Evolutionary conservation across 2,329 filamentous ascomycete genomes (phyloP), one percentile per base, ranked within the genome.

Genomic region (Verticillium klebahnii): DNA sequence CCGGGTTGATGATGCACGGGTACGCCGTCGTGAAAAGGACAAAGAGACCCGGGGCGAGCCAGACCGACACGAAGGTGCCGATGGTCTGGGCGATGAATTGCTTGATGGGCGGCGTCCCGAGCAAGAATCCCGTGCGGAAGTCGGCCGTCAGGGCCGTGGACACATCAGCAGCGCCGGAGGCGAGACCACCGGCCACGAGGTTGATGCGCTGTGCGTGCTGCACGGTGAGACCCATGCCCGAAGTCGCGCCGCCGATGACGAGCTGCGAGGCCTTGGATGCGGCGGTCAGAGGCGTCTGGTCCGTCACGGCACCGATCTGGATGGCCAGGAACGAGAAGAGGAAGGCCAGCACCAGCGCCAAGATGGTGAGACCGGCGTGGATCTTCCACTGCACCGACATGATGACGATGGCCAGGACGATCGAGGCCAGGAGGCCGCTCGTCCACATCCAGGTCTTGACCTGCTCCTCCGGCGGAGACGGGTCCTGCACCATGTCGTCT

Each of bases 211-310:
- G 85, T 1, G 84, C 82, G 45, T 83, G 74, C 2, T 72, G 63
- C 55, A 81, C 67, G 2, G 71, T 67, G 73, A 79, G 83, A 63
- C 78, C 74, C 58, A 82, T 76, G 62, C 80, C 77, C 45, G 80
- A 80, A 5, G 84, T 86, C 11, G 82, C 83, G 59, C 79, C 84
- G 62, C 85, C 85, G 59, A 88, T 82, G 62, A 88, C 77, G 62
- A 88, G 80, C 73, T 88, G 88, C 1, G 86, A 88, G 5, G 87
- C 87, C 74, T 90, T 90, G 66, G 86, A 82, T 0, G 85, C 85
- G 3, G 88, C 86, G 3, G 87, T 89, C 2, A 90, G 77, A 0
- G 88, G 88, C 0, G 87, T 86, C 67, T 83, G 83, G 67, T 88
- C 85, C 17, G 81, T 85, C n/a, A 83, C 81, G 62, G 81, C 85